Base-by-base conservation (phyloP, 352 stramenopile species). In the Globisporangium recalcitrans region DNA sequence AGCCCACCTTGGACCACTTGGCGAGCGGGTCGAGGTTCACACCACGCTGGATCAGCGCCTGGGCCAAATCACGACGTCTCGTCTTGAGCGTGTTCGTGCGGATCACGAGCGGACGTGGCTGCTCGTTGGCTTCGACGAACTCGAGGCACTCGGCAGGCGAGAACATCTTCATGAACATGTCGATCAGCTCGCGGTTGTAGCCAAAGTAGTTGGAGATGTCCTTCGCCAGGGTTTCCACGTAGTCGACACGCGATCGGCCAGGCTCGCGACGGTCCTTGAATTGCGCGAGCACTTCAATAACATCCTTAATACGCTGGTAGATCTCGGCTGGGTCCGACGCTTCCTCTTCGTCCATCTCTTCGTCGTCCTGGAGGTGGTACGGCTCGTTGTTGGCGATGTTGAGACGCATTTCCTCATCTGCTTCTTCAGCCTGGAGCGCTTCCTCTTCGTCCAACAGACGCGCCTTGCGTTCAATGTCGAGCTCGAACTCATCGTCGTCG, bases 61-160 rank as follows among this genome's bases (percentile, higher is more conserved):
- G 89, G 24, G 97, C 97, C 24, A 99, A 80, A 69, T 99, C 98
- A 70, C 98, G 98, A 68, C 97, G 91, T 65, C 97, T 86, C 29
- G 97, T 93, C 82, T 99, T 99, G 51, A 99, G 82, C 53, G 98
- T 99, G 85, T 99, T 99, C n/a, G 96, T 98, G 59, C 98, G 91
- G 58, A 99, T 98, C 19, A 99, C 97, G 26, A 99, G 78, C 31
- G 98, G 98, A 51, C 98, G 87, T 34, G 95, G 88, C 69, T 97
- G 96, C 65, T 99, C 98, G 67, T 97, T 99, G 38, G 97, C 97
- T 67, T 99, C 97, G 27, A 99, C 78, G 72, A 99, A 99, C 73
- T 99, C 97, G 19, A 99, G 73, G 54, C 90, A 97, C 79, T 99
- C 97, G 52, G 94, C 90, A 0, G 97, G 97, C 49, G 93, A 97